Evolutionary conservation across 1,284 basidiomycete species (phyloP).

Genomic region (Boletus semigastroideus): DNA sequence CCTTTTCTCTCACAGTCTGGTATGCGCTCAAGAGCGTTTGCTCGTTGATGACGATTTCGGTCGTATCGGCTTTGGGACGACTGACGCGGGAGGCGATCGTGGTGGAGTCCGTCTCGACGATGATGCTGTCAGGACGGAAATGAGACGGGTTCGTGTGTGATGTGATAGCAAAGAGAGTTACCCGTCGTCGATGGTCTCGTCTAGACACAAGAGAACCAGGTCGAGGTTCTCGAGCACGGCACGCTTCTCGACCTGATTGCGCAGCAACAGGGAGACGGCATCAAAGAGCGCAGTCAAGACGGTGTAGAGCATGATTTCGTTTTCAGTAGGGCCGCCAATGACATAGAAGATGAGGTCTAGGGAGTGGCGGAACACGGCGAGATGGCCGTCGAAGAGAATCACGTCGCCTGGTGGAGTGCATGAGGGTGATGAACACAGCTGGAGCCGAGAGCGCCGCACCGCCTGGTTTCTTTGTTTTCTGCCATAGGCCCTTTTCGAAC

Average conservation of each 20-base stretch:
- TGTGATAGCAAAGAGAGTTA: conserved; percentile 41
- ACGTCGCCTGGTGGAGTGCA: conserved; percentile 78
- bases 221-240: conserved; percentile 95
- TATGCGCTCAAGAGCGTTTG: conserved; percentile 93
- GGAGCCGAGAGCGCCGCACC: conserved; percentile 53
- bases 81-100: conserved; percentile 96
- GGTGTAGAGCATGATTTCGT: conserved; percentile 93
- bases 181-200: conserved; percentile 99
- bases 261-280: conserved; percentile 80
- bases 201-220: conserved; percentile 88
- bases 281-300: conserved; percentile 87
- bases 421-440: neutral
- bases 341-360: conserved; percentile 97
- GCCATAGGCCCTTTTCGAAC: conserved; percentile 94
- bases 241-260: conserved; percentile 94
- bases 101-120: conserved; percentile 94
- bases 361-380: conserved; percentile 93
- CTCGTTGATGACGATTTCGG: conserved; percentile 98
- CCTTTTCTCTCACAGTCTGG: conserved; percentile 84
- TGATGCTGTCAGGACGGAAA: conserved; percentile 62
- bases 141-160: conserved; percentile 6
- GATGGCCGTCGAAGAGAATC: conserved; percentile 87
- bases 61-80: conserved; percentile 88
- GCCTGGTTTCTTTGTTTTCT: conserved; percentile 91
- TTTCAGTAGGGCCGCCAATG: conserved; percentile 85